These are phyloP conservation scores for Aspergillus candidus DNA, from an alignment of 2,329 filamentous ascomycete species.

Conservation along the genomic window DNA sequence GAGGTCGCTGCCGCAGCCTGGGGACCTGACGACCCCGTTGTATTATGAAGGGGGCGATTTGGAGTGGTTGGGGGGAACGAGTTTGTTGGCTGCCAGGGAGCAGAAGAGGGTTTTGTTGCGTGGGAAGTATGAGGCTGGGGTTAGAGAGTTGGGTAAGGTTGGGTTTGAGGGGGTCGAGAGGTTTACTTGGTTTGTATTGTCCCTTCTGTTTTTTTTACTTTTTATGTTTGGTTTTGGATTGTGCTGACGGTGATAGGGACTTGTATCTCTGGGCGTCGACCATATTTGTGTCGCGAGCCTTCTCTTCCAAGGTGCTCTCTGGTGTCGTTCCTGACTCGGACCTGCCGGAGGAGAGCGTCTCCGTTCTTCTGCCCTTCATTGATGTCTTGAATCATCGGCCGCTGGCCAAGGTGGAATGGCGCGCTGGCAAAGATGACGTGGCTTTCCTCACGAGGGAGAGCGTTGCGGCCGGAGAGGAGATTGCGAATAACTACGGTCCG, in stretches of 20 bases:
- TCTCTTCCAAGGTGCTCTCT: conserved; percentile 39
- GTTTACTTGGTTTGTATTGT: conserved; percentile 31
- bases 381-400: conserved; percentile 69
- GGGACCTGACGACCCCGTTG: conserved; percentile 54
- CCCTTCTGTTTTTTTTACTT: background rate
- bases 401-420: conserved; percentile 55
- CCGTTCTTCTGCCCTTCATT: conserved; percentile 63
- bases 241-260: conserved; percentile 27
- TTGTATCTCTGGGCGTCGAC: conserved; percentile 43
- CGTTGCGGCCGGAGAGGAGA: conserved; percentile 48
- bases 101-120: conserved; percentile 32
- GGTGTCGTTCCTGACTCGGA: conserved; percentile 30
- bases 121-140: conserved; percentile 31
- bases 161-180: conserved; percentile 25
- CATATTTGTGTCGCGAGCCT: conserved; percentile 40
- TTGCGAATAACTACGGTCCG: conserved; percentile 67
- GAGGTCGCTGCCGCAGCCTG: conserved; percentile 57
- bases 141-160: conserved; percentile 25
- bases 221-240: background rate
- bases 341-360: conserved; percentile 54
- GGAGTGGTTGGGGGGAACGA: conserved; percentile 40
- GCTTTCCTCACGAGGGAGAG: conserved; percentile 39
- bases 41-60: conserved; percentile 60
- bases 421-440: conserved; percentile 36
- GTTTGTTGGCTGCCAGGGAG: conserved; percentile 29